These are phyloP conservation scores for Trypanosoma conorhini DNA, from an alignment of 208 protist genomes.

Conservation along the genomic window DNA sequence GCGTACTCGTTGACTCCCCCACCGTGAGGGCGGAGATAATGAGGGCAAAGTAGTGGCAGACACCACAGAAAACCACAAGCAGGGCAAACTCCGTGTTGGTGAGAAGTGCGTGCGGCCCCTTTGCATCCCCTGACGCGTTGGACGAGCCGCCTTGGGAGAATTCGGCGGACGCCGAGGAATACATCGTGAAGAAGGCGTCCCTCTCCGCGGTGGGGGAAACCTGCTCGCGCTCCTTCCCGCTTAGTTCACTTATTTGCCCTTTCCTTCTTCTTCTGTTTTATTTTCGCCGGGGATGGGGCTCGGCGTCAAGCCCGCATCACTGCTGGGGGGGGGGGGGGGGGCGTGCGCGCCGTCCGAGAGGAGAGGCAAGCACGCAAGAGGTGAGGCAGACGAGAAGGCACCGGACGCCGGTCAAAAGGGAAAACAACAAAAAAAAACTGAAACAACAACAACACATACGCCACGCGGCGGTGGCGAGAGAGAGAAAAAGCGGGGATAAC, in stretches of 20 bases:
- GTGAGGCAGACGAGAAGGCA: neutral
- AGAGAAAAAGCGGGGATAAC: slow-evolving; percentile 4
- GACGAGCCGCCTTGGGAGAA: slow-evolving; percentile 1
- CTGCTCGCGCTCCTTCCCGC: neutral
- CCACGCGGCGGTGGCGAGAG: neutral
- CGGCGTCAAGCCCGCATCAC: neutral
- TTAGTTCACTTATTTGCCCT: neutral
- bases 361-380: slow-evolving; percentile 4
- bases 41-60: slow-evolving; percentile 58
- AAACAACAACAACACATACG: neutral
- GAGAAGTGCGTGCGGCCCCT: slow-evolving; percentile 39
- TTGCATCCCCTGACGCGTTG: neutral
- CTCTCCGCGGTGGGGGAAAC: neutral
- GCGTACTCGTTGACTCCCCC: slow-evolving; percentile 47
- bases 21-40: slow-evolving; percentile 51
- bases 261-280: neutral
- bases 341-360: neutral
- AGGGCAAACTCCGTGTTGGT: slow-evolving; percentile 50
- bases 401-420: neutral
- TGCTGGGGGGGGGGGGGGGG: neutral
- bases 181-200: neutral
- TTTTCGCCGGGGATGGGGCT: neutral
- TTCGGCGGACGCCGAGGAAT: neutral
- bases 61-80: slow-evolving; percentile 38
- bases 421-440: slow-evolving; percentile 7